A percentile compares a stretch with the other conserved stretches of the same genome.
These are phyloP conservation scores for Leccinellum luteum DNA, from an alignment of 768 basidiomycete species.

Conservation along the genomic window DNA sequence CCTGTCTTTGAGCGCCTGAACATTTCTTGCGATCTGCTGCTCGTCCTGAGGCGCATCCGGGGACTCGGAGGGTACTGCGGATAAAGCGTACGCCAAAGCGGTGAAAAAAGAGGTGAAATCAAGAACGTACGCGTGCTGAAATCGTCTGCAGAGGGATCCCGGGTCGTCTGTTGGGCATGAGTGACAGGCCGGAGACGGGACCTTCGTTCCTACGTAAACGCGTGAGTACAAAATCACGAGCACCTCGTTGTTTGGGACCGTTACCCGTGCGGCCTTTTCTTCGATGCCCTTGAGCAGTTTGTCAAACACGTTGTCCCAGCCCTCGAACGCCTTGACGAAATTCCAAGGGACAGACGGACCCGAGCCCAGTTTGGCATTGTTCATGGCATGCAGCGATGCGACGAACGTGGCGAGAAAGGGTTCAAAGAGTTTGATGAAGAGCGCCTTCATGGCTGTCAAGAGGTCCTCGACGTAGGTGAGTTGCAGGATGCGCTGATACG, in stretches of 20 bases:
- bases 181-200: constrained; percentile 49
- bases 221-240: constrained; percentile 1
- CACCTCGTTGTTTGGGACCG: not conserved
- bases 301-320: constrained; percentile 83
- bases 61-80: constrained; percentile 46
- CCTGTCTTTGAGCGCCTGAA: constrained; percentile 84
- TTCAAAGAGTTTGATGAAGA: constrained; percentile 86
- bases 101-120: not conserved
- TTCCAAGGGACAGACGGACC: constrained; percentile 53
- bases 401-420: constrained; percentile 83
- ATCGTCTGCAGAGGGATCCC: constrained; percentile 55
- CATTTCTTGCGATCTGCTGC: constrained; percentile 89
- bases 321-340: constrained; percentile 66
- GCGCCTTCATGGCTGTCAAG: constrained; percentile 69
- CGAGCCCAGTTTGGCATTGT: constrained; percentile 37
- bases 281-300: constrained; percentile 71
- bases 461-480: constrained; percentile 92
- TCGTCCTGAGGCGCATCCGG: constrained; percentile 64
- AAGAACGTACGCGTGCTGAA: constrained; percentile 49
- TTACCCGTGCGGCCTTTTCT: constrained; percentile 68
- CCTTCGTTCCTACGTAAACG: constrained; percentile 60
- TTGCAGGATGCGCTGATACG: constrained; percentile 94
- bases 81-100: not conserved
- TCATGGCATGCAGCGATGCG: constrained; percentile 71
- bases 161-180: constrained; percentile 35